Conservation (phyloP, 2,329 filamentous ascomycete species). For the Aureobasidium namibiae region DNA sequence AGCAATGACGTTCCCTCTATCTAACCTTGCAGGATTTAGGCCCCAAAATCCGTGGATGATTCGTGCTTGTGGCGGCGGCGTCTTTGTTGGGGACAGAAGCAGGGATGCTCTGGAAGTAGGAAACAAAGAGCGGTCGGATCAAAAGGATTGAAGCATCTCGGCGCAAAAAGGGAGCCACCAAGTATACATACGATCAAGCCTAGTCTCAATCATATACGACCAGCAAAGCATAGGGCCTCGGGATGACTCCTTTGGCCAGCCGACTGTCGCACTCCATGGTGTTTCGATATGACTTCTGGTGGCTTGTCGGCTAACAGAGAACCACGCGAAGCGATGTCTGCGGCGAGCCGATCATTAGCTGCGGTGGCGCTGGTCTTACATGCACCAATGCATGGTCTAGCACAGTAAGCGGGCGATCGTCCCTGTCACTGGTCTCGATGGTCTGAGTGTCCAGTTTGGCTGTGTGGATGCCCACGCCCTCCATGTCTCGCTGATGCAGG, state of each 20-base stretch:
- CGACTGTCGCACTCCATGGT: neutral
- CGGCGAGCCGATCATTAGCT: neutral
- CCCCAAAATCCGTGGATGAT: neutral
- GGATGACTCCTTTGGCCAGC: neutral
- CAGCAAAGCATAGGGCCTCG: neutral
- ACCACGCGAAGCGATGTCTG: slow-evolving; percentile 2
- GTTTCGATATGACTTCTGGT: neutral
- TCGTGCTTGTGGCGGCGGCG: neutral
- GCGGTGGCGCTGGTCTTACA: neutral
- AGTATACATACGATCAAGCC: neutral
- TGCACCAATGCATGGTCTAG: slow-evolving; percentile 8
- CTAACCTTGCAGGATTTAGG: neutral
- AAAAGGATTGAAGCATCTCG: neutral
- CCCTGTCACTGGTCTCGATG: slow-evolving; percentile 8
- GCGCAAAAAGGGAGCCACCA: neutral
- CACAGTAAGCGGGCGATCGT: slow-evolving; percentile 1
- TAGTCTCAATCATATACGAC: neutral
- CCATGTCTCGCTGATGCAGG: slow-evolving; percentile 1
- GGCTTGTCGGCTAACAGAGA: neutral
- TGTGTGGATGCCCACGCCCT: neutral
- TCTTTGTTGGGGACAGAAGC: neutral
- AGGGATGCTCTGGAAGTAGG: neutral
- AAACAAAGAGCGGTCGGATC: slow-evolving; percentile 4
- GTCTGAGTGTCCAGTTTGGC: neutral
- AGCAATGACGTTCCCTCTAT: neutral